phyloP scores from a whole-genome alignment of 192 early-diverging fungal species.

The Coemansia sp. region DNA sequence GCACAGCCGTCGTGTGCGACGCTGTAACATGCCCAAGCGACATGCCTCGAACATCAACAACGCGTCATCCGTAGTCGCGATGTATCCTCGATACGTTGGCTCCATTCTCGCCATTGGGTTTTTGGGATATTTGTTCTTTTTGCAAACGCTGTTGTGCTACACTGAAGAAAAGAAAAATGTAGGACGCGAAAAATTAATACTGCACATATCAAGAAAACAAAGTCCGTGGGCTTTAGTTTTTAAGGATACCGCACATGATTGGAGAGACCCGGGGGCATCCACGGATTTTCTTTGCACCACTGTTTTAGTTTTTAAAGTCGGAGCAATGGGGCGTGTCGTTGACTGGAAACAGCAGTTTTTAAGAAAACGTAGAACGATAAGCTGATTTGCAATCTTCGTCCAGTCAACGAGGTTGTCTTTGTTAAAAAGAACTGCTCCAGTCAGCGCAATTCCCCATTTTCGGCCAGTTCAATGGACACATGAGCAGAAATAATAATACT shows the following conservation, averaged over 20 bases:
- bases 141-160: background rate
- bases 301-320: no score
- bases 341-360: background rate
- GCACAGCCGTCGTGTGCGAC: constrained; percentile 70
- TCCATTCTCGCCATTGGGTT: background rate
- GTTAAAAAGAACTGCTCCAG: background rate
- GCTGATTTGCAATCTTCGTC: background rate
- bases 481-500: background rate
- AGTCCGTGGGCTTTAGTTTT: background rate
- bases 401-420: background rate
- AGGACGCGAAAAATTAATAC: background rate
- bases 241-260: constrained; percentile 5
- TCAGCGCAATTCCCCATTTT: background rate
- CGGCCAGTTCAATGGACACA: background rate
- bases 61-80: constrained; percentile 82
- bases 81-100: constrained; percentile 67
- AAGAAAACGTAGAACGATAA: background rate
- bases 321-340: background rate
- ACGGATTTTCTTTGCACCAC: no score
- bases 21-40: constrained; percentile 59
- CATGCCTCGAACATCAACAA: constrained; percentile 87
- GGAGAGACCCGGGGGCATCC: no score
- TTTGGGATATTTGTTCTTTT: no score
- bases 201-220: no score
- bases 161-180: background rate